Conservation (phyloP, 2,329 filamentous ascomycete genomes). For the Phialophora tarda region DNA sequence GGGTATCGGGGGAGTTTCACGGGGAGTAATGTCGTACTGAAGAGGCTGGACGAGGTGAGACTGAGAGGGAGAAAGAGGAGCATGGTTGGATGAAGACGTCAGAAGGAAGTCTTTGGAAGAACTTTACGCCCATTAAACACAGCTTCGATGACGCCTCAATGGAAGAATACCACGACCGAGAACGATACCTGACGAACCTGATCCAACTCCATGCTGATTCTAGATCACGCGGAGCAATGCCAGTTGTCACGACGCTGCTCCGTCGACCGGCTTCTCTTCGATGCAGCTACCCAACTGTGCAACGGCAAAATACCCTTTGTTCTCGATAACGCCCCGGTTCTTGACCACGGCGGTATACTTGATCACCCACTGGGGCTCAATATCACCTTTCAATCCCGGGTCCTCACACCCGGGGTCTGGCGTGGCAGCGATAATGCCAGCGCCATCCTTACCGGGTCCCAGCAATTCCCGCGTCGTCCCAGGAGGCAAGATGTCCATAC, state of each 20-base stretch:
- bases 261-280: conserved; percentile 34
- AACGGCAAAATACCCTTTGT: conserved; percentile 94
- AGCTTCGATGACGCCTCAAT: background rate
- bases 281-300: conserved; percentile 68
- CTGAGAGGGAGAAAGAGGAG: conserved; percentile 94
- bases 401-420: conserved; percentile 52
- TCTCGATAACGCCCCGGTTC: conserved; percentile 93
- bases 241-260: conserved; percentile 9
- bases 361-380: conserved; percentile 90
- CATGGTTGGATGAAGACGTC: conserved; percentile 78
- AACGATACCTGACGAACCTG: background rate
- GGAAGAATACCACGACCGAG: background rate
- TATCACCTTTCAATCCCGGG: conserved; percentile 72
- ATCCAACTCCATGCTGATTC: conserved; percentile 33
- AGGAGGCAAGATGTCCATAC: conserved; percentile 84
- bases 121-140: background rate
- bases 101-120: background rate
- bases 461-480: conserved; percentile 86
- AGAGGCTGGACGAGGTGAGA: conserved; percentile 86
- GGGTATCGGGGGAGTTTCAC: conserved; percentile 78
- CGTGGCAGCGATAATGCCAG: conserved; percentile 73
- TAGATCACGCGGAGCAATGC: conserved; percentile 3
- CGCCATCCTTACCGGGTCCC: conserved; percentile 72
- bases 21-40: conserved; percentile 74
- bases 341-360: conserved; percentile 97